A percentile compares a stretch with the other conserved stretches of the same genome.
Conservation (phyloP, 768 basidiomycete genomes). For the Auricularia sp. region DNA sequence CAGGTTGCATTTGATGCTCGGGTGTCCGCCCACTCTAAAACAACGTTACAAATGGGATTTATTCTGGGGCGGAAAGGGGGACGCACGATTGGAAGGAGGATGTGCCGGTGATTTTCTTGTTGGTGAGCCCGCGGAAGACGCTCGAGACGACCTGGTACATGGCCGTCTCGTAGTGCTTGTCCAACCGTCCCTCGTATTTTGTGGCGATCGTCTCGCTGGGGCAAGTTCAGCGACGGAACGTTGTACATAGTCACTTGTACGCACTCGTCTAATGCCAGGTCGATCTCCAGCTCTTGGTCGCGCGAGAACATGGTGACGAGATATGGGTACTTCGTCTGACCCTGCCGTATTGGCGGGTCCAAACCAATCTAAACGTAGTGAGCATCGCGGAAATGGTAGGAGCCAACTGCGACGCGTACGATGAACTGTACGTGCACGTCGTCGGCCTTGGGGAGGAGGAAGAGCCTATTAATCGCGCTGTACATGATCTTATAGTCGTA, state of each 20-base stretch:
- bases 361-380: constrained; percentile 54
- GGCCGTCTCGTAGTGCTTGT: constrained; percentile 90
- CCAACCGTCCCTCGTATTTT: constrained; percentile 63
- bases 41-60: background rate
- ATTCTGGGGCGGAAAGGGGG: background rate
- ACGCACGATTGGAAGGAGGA: constrained; percentile 76
- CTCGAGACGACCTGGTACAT: constrained; percentile 92
- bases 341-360: constrained; percentile 90
- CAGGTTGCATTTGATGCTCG: constrained; percentile 95
- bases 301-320: constrained; percentile 96
- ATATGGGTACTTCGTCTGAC: constrained; percentile 96
- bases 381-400: background rate
- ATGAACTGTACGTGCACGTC: constrained; percentile 94
- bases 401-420: constrained; percentile 36
- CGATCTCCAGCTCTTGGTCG: constrained; percentile 94
- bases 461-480: constrained; percentile 74
- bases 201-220: constrained; percentile 64
- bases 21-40: constrained; percentile 73
- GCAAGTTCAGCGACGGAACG: background rate
- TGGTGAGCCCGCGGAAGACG: constrained; percentile 83
- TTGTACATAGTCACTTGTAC: constrained; percentile 19
- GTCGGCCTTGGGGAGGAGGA: constrained; percentile 86
- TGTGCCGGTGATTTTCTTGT: constrained; percentile 84
- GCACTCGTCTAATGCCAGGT: constrained; percentile 86
- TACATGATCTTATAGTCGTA: constrained; percentile 98